A percentile compares a stretch with the other conserved stretches of the same genome.
These are phyloP conservation scores for Lactarius deliciosus DNA, from an alignment of 768 basidiomycete species.

Conservation along the genomic window DNA sequence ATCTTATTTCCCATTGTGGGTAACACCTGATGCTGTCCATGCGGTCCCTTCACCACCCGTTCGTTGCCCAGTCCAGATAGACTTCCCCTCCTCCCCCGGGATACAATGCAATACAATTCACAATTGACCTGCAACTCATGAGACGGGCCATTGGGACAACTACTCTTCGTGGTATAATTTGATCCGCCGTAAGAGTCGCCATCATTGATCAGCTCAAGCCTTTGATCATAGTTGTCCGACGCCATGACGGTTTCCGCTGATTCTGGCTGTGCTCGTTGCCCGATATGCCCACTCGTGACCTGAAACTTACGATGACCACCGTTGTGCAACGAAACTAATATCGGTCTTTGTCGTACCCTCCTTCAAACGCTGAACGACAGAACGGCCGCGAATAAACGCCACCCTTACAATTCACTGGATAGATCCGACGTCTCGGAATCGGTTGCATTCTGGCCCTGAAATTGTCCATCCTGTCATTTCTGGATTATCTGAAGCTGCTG, in stretches of 20 bases:
- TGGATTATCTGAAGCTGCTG: not conserved
- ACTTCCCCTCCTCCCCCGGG: constrained; percentile 1
- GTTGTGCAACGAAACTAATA: not conserved
- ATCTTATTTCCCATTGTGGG: constrained; percentile 7
- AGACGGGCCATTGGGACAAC: not conserved
- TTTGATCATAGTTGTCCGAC: constrained; percentile 3
- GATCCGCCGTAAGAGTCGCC: not conserved
- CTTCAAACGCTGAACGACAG: not conserved
- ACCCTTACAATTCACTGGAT: not conserved
- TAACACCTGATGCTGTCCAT: constrained; percentile 12
- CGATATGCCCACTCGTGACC: not conserved
- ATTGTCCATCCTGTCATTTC: not conserved
- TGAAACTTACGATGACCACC: not conserved
- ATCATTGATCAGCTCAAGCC: constrained; percentile 12
- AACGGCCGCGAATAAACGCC: constrained; percentile 3
- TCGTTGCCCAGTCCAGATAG: constrained; percentile 10
- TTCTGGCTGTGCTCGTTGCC: not conserved
- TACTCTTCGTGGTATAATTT: constrained; percentile 14
- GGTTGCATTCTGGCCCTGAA: constrained; percentile 6
- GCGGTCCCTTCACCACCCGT: constrained; percentile 14
- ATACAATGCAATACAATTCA: constrained; percentile 6
- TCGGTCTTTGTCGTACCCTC: too few relatives aligned
- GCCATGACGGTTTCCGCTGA: not conserved
- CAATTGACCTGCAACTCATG: not conserved
- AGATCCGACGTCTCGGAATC: constrained; percentile 16